A percentile compares a stretch with the other conserved stretches of the same genome.
Evolutionary conservation across 345 rosid species (phyloP).

Genomic region (Eucalyptus grandis): DNA sequence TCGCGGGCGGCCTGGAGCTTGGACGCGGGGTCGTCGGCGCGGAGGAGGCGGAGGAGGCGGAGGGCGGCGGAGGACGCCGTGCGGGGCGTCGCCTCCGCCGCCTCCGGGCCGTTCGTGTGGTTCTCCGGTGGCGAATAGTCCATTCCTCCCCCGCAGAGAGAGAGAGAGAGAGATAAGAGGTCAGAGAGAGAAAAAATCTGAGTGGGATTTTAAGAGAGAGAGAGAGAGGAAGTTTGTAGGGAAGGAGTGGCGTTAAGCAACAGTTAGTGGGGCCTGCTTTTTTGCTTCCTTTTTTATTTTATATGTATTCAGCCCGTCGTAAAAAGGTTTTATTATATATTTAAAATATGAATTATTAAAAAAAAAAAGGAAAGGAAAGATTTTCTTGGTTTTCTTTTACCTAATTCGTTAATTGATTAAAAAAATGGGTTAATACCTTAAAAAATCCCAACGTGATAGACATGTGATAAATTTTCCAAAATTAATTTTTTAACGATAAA

Average conservation of each 20-base stretch:
- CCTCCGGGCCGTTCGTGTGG: neutral
- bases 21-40: slow-evolving; percentile 35
- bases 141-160: slow-evolving; percentile 3
- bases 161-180: neutral
- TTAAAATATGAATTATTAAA: neutral
- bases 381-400: neutral
- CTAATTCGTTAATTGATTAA: neutral
- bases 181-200: neutral
- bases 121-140: slow-evolving; percentile 10
- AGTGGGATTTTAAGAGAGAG: neutral
- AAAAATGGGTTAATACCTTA: accelerated
- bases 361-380: neutral
- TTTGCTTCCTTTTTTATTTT: neutral
- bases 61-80: slow-evolving; percentile 37
- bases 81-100: slow-evolving; percentile 35
- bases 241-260: slow-evolving; percentile 45
- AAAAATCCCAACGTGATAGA: accelerated
- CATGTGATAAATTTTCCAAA: no score
- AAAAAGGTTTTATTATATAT: neutral
- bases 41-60: slow-evolving; percentile 39
- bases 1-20: slow-evolving; percentile 74
- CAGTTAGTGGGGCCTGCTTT: slow-evolving; percentile 4
- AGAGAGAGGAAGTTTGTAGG: neutral
- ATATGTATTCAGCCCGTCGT: neutral
- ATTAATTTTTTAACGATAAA: accelerated